Percentiles rank a stretch among this genome's conserved stretches.
These are phyloP conservation scores for Camelina neglecta DNA, from an alignment of 345 rosid genomes.

Conservation along the genomic window DNA sequence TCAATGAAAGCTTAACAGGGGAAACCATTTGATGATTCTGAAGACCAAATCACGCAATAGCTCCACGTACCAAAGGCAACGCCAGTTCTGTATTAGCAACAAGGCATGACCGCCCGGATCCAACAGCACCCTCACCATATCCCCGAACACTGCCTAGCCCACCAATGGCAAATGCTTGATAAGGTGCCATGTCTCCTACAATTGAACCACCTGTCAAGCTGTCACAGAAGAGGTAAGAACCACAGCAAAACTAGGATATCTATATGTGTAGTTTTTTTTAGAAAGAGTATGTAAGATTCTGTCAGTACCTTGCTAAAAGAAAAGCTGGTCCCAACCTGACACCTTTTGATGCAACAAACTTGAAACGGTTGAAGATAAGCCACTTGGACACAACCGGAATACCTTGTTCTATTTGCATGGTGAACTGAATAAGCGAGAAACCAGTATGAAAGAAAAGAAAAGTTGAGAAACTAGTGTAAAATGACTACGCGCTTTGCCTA, in stretches of 20 bases:
- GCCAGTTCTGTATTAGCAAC: constrained; percentile 82
- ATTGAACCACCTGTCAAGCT: constrained; percentile 97
- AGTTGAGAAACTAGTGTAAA: neutral
- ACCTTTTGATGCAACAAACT: constrained; percentile 84
- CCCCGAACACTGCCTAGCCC: constrained; percentile 91
- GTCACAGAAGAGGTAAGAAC: constrained; percentile 48
- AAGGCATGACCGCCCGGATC: constrained; percentile 92
- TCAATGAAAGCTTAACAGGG: constrained; percentile 3
- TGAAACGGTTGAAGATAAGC: constrained; percentile 91
- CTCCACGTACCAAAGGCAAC: constrained; percentile 70
- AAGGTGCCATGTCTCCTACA: constrained; percentile 99
- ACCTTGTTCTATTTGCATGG: constrained; percentile 93
- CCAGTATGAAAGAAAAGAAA: constrained; percentile 2
- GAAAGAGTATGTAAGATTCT: neutral
- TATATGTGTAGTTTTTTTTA: neutral
- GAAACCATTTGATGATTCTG: neutral
- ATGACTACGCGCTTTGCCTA: neutral
- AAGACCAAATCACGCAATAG: constrained; percentile 15
- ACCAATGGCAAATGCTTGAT: constrained; percentile 96
- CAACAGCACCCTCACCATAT: constrained; percentile 95
- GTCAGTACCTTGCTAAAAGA: constrained; percentile 79
- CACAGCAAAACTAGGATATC: constrained; percentile 15
- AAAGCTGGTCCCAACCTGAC: constrained; percentile 85
- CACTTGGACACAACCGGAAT: constrained; percentile 89
- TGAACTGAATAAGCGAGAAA: constrained; percentile 61